Evolutionary conservation across 805 yeast species (phyloP).

Genomic region (Blastobotrys peoriensis): DNA sequence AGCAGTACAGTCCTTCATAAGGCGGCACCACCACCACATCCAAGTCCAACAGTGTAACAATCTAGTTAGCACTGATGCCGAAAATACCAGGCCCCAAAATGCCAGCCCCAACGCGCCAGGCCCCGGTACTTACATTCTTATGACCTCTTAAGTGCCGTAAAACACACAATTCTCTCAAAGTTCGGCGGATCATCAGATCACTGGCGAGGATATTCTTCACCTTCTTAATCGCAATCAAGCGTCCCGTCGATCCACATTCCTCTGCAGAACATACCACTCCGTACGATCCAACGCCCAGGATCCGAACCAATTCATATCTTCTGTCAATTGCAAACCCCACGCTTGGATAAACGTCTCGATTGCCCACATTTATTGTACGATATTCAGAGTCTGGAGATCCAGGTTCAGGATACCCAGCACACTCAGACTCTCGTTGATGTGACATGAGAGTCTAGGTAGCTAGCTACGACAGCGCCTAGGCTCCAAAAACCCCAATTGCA

Average conservation of each 20-base stretch:
- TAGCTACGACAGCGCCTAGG: too few relatives aligned
- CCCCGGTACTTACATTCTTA: conserved; percentile 44
- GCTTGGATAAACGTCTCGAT: conserved; percentile 1
- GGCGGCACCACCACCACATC: conserved; percentile 63
- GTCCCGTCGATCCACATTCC: conserved; percentile 18
- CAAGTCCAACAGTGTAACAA: conserved; percentile 65
- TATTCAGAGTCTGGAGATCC: too few relatives aligned
- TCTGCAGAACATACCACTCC: conserved; percentile 78
- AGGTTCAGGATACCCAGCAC: too few relatives aligned
- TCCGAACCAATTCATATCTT: conserved; percentile 49
- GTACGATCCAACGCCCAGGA: conserved; percentile 80
- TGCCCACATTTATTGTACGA: too few relatives aligned
- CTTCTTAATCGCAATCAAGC: conserved; percentile 69
- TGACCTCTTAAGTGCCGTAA: conserved; percentile 84
- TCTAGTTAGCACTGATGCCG: conserved; percentile 29
- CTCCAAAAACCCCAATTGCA: too few relatives aligned
- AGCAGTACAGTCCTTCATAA: conserved; percentile 82
- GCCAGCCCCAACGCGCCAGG: too few relatives aligned
- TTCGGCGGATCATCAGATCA: conserved; percentile 66
- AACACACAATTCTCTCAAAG: conserved; percentile 74
- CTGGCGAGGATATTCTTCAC: conserved; percentile 63
- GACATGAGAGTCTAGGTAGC: too few relatives aligned
- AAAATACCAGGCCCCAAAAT: too few relatives aligned
- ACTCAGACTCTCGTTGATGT: too few relatives aligned
- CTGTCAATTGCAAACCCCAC: conserved; percentile 49